Percentiles rank a stretch among this genome's conserved stretches.
phyloP scores from a whole-genome alignment of 768 basidiomycete species.

The Inosperma sp. region DNA sequence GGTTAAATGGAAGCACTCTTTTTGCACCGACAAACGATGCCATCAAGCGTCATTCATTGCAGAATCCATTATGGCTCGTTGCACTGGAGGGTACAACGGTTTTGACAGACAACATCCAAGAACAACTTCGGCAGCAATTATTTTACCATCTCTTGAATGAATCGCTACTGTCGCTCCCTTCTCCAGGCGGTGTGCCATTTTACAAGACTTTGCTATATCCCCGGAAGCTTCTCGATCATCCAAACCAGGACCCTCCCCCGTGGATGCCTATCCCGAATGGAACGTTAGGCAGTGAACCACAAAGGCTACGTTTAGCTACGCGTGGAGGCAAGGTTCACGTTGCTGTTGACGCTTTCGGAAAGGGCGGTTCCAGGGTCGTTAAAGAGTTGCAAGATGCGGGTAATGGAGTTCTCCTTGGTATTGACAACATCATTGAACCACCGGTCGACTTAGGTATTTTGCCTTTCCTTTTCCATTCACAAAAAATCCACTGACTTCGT shows the following conservation, averaged over 20 bases:
- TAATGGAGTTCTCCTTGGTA: constrained; percentile 77
- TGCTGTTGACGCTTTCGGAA: constrained; percentile 74
- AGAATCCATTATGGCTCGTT: constrained; percentile 35
- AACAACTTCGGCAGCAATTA: constrained; percentile 81
- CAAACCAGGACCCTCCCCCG: constrained; percentile 67
- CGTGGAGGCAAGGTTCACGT: constrained; percentile 49
- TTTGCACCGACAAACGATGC: constrained; percentile 98
- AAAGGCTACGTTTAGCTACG: constrained; percentile 65
- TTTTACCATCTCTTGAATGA: constrained; percentile 93
- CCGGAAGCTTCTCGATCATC: constrained; percentile 49
- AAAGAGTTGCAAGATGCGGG: constrained; percentile 53
- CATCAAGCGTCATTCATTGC: constrained; percentile 46
- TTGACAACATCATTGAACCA: constrained; percentile 67
- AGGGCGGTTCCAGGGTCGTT: constrained; percentile 64
- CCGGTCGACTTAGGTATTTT: constrained; percentile 70
- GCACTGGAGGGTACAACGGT: constrained; percentile 36
- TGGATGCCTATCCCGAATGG: constrained; percentile 86
- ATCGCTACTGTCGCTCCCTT: constrained; percentile 48
- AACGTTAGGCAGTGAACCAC: constrained; percentile 73
- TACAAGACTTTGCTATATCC: constrained; percentile 71
- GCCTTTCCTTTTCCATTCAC: constrained; percentile 3
- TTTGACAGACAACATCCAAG: constrained; percentile 74
- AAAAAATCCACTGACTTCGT: background rate
- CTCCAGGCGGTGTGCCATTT: constrained; percentile 36
- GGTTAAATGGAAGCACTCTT: constrained; percentile 74